These are phyloP conservation scores for Gillenia trifoliata DNA, from an alignment of 306 rosid species.

Conservation along the genomic window DNA sequence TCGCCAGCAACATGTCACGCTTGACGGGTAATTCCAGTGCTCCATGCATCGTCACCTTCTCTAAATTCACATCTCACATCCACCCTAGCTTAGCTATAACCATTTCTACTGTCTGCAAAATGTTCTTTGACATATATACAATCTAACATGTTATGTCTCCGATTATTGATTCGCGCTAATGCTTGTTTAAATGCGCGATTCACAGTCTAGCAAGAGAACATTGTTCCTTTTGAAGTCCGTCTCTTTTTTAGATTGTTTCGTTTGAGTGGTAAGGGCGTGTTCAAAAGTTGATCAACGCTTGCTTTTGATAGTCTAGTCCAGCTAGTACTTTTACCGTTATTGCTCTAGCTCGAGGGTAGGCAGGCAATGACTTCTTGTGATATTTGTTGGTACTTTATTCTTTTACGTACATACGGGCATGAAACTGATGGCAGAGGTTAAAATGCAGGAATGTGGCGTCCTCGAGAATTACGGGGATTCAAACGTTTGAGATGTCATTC, in stretches of 20 bases:
- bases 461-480: conserved; percentile 40
- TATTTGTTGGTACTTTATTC: no score
- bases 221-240: no score
- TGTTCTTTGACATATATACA: not conserved
- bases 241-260: no score
- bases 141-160: not conserved
- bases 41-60: no score
- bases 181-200: not conserved
- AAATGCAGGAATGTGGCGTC: conserved; percentile 42
- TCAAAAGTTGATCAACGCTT: no score
- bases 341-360: no score
- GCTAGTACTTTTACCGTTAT: no score
- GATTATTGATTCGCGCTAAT: not conserved
- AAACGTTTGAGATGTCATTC: conserved; percentile 28
- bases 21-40: conserved; percentile 36
- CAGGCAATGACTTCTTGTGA: not conserved
- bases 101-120: no score
- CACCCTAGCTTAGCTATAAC: no score
- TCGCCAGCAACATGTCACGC: conserved; percentile 35
- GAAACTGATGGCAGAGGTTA: not conserved
- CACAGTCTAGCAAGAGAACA: not conserved
- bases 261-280: not conserved
- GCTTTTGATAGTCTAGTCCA: no score
- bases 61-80: no score
- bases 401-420: no score